A percentile compares a stretch with the other conserved stretches of the same genome.
Conservation (phyloP, 2,329 filamentous ascomycete genomes). For the Dactylellina sp. region DNA sequence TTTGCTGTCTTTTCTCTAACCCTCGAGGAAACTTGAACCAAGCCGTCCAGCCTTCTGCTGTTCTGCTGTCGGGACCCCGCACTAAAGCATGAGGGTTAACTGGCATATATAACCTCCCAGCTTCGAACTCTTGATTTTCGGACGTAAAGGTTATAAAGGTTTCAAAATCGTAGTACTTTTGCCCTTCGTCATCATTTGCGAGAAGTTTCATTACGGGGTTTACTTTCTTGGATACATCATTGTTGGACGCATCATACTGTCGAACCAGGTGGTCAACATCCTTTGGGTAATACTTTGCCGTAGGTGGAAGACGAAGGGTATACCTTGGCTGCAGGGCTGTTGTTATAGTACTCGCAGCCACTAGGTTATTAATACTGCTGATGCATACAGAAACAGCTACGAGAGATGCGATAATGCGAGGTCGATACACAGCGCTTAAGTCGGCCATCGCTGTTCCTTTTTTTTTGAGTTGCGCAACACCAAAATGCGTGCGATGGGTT, state of each 20-base stretch:
- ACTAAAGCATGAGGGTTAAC: constrained; percentile 22
- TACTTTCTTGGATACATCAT: constrained; percentile 7
- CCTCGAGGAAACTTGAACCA: constrained; percentile 23
- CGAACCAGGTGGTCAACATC: constrained; percentile 44
- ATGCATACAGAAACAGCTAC: not conserved
- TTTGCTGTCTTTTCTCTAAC: constrained; percentile 67
- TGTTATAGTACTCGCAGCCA: constrained; percentile 5
- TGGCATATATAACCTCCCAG: constrained; percentile 31
- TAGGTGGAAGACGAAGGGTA: constrained; percentile 39
- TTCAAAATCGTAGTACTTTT: constrained; percentile 52
- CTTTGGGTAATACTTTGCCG: constrained; percentile 47
- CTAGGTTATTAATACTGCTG: not conserved
- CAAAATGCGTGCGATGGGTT: constrained; percentile 1
- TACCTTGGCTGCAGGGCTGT: constrained; percentile 3
- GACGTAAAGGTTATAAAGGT: constrained; percentile 27
- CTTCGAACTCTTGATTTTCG: not conserved
- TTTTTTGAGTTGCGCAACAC: constrained; percentile 3
- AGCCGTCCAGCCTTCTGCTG: constrained; percentile 9
- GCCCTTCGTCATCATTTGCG: constrained; percentile 35
- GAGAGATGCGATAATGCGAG: not conserved
- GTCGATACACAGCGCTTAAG: not conserved
- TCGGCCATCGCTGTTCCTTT: not conserved
- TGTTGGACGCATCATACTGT: constrained; percentile 21
- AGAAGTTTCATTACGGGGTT: constrained; percentile 49
- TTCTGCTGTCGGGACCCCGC: not conserved